Percentiles rank a stretch among this genome's conserved stretches.
phyloP scores from a whole-genome alignment of 1,284 basidiomycete genomes.

The Tylopilus sp. region DNA sequence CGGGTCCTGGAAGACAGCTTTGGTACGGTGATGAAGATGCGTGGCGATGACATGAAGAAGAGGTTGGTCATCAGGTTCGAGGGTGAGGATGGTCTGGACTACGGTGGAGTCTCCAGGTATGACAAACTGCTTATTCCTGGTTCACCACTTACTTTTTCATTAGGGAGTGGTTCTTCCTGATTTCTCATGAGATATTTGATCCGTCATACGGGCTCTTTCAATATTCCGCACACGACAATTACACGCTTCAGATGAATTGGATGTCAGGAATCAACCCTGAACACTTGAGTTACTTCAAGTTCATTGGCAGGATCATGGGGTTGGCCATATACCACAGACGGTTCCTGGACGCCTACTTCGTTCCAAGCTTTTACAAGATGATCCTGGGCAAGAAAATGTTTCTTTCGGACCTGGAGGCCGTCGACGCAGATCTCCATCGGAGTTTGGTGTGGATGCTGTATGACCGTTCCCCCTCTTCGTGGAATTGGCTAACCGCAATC shows the following conservation, averaged over 20 bases:
- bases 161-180: constrained; percentile 99
- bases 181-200: constrained; percentile 98
- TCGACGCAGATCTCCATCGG: constrained; percentile 87
- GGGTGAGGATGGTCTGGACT: constrained; percentile 97
- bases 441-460: constrained; percentile 97
- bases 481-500: constrained; percentile 5
- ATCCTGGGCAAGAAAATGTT: constrained; percentile 86
- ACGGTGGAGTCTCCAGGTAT: constrained; percentile 92
- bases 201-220: constrained; percentile 99
- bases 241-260: constrained; percentile 97
- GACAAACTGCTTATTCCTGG: constrained; percentile 19
- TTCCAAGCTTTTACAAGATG: constrained; percentile 99
- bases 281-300: constrained; percentile 99
- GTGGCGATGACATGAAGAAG: constrained; percentile 94
- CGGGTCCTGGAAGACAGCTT: constrained; percentile 98
- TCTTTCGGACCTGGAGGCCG: constrained; percentile 84
- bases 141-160: constrained; percentile 4
- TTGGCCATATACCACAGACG: constrained; percentile 98
- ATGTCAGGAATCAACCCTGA: constrained; percentile 98
- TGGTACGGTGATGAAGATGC: constrained; percentile 92
- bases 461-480: constrained; percentile 19
- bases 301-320: constrained; percentile 92
- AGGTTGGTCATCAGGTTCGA: constrained; percentile 99
- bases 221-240: constrained; percentile 99
- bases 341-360: constrained; percentile 99